Evolutionary conservation across 768 basidiomycete genomes (phyloP).

Genomic region (Leucocoprinus sp.): DNA sequence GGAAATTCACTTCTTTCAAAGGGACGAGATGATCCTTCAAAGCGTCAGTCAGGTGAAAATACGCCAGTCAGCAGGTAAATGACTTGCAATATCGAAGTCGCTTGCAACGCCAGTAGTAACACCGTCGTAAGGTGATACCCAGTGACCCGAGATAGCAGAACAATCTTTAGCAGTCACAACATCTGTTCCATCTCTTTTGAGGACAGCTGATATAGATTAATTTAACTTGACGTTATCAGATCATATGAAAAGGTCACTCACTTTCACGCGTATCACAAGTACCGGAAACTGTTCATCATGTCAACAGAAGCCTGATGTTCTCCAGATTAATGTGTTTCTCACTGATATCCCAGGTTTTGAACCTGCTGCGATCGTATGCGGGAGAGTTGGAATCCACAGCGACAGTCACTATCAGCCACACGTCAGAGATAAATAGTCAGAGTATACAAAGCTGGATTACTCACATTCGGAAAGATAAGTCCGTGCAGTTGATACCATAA

Average conservation of each 20-base stretch:
- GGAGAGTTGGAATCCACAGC: conserved; percentile 25
- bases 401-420: conserved; percentile 22
- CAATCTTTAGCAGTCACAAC: conserved; percentile 36
- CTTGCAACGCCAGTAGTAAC: conserved; percentile 36
- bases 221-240: not conserved
- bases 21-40: conserved; percentile 46
- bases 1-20: conserved; percentile 35
- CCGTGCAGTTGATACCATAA: conserved; percentile 25
- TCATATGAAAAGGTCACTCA: conserved; percentile 16
- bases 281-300: conserved; percentile 31
- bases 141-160: conserved; percentile 36
- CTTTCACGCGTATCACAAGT: conserved; percentile 46
- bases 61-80: not conserved
- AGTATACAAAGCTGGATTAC: conserved; percentile 4
- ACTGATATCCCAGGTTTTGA: conserved; percentile 45
- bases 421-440: not conserved
- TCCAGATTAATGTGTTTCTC: conserved; percentile 7
- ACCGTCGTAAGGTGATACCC: conserved; percentile 46
- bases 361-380: conserved; percentile 28
- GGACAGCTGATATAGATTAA: conserved; percentile 23
- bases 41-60: not conserved
- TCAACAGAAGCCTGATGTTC: not conserved
- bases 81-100: conserved; percentile 42
- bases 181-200: conserved; percentile 35
- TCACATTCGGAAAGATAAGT: conserved; percentile 26